A percentile compares a stretch with the other conserved stretches of the same genome.
Conservation (phyloP, 2,329 filamentous ascomycete species). For the Fusarium piperis region DNA sequence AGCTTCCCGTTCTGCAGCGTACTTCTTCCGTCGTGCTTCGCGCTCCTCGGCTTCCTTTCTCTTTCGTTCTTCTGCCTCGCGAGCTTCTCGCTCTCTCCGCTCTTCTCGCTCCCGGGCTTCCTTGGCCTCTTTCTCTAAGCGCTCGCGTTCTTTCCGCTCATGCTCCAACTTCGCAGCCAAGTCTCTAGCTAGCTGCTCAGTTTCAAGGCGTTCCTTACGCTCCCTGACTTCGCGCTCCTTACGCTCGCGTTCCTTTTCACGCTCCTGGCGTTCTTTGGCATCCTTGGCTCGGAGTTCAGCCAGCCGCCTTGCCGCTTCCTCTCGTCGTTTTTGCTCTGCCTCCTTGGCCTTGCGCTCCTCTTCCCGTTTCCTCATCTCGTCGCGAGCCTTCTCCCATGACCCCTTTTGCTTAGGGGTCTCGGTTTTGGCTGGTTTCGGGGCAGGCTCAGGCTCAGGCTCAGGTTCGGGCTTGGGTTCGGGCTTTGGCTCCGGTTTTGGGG, state of each 20-base stretch:
- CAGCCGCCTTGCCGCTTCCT: slow-evolving; percentile 63
- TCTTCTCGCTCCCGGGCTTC: slow-evolving; percentile 50
- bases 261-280: slow-evolving; percentile 56
- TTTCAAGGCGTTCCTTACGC: slow-evolving; percentile 42
- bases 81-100: slow-evolving; percentile 55
- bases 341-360: slow-evolving; percentile 70
- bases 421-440: slow-evolving; percentile 12
- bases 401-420: slow-evolving; percentile 53
- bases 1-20: slow-evolving; percentile 32
- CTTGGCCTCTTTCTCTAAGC: slow-evolving; percentile 55
- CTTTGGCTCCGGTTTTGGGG: background rate
- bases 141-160: slow-evolving; percentile 53
- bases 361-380: slow-evolving; percentile 71
- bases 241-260: slow-evolving; percentile 51
- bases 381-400: slow-evolving; percentile 75
- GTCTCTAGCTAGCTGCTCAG: slow-evolving; percentile 43
- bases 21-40: slow-evolving; percentile 47
- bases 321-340: slow-evolving; percentile 68
- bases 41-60: slow-evolving; percentile 52
- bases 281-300: slow-evolving; percentile 67
- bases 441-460: background rate
- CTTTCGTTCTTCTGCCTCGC: slow-evolving; percentile 37
- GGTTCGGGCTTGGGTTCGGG: background rate
- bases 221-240: slow-evolving; percentile 49
- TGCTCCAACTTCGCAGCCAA: slow-evolving; percentile 50